Percentiles rank a stretch among this genome's conserved stretches.
phyloP scores from a whole-genome alignment of 805 yeast species.

The Ogataea corticis region DNA sequence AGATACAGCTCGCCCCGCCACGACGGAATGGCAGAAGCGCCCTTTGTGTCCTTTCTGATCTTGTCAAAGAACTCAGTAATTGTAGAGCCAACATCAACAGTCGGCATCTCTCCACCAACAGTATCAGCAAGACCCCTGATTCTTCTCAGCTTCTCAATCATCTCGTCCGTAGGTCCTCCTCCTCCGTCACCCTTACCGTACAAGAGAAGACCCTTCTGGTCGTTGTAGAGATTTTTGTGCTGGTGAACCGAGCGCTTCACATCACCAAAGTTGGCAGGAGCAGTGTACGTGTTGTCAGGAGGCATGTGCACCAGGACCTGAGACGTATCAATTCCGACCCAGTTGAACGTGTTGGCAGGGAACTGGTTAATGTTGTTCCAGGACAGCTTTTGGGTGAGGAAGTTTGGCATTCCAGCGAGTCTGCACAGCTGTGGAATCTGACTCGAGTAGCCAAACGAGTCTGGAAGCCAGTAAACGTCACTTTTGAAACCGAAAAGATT shows the following conservation, averaged over 20 bases:
- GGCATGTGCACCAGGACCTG: slow-evolving; percentile 98
- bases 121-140: slow-evolving; percentile 85
- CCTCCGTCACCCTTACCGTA: slow-evolving; percentile 99
- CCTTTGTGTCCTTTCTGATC: slow-evolving; percentile 58
- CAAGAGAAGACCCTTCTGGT: slow-evolving; percentile 75
- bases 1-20: slow-evolving; percentile 95
- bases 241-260: slow-evolving; percentile 76
- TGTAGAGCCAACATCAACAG: slow-evolving; percentile 73
- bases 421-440: slow-evolving; percentile 94
- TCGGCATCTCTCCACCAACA: slow-evolving; percentile 72
- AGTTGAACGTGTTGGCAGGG: slow-evolving; percentile 88
- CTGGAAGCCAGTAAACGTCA: slow-evolving; percentile 91
- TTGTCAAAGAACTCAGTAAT: slow-evolving; percentile 80
- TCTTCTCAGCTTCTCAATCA: slow-evolving; percentile 90
- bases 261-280: slow-evolving; percentile 91
- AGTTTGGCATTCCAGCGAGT: slow-evolving; percentile 78
- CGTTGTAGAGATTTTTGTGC: slow-evolving; percentile 81
- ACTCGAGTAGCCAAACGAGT: slow-evolving; percentile 94
- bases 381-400: slow-evolving; percentile 88
- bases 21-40: slow-evolving; percentile 70
- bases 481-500: slow-evolving; percentile 77
- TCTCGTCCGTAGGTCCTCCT: slow-evolving; percentile 94
- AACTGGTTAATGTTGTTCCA: slow-evolving; percentile 95
- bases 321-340: slow-evolving; percentile 94
- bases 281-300: slow-evolving; percentile 94